Evolutionary conservation across 2,329 filamentous ascomycete genomes (phyloP).

Genomic region (Penicillium sp.): DNA sequence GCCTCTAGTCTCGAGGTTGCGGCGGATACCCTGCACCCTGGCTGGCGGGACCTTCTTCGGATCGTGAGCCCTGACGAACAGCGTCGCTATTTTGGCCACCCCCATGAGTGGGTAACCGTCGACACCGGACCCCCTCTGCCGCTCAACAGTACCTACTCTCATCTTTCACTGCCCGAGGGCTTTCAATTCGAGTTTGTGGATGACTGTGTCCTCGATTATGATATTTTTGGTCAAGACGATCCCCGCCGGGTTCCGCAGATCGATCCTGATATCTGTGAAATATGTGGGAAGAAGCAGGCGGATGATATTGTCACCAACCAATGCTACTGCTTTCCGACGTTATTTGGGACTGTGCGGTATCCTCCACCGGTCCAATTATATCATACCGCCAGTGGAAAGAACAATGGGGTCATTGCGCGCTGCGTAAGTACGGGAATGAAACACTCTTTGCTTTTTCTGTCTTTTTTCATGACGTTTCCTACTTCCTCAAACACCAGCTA

Average conservation of each 20-base stretch:
- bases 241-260: too few relatives aligned
- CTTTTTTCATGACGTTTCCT: too few relatives aligned
- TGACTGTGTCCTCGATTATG: slow-evolving; percentile 45
- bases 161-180: slow-evolving; percentile 13
- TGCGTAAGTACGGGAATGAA: slow-evolving; percentile 12
- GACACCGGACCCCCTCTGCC: slow-evolving; percentile 7
- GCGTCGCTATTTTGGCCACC: slow-evolving; percentile 18
- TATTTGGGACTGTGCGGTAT: slow-evolving; percentile 45
- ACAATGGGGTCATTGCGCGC: slow-evolving; percentile 45
- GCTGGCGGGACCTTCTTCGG: slow-evolving; percentile 45
- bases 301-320: slow-evolving; percentile 45
- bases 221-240: slow-evolving; percentile 37
- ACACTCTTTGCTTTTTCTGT: background rate
- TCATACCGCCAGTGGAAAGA: slow-evolving; percentile 48
- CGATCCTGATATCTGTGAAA: background rate
- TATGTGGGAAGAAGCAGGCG: slow-evolving; percentile 47
- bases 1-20: slow-evolving; percentile 48
- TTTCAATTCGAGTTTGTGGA: slow-evolving; percentile 31
- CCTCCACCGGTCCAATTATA: slow-evolving; percentile 48
- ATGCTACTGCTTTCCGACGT: slow-evolving; percentile 50
- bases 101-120: slow-evolving; percentile 22
- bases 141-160: slow-evolving; percentile 17
- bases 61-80: slow-evolving; percentile 17
- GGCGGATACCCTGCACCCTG: slow-evolving; percentile 49
- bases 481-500: too few relatives aligned